Conservation (phyloP, 129 eudicot genomes). For the Saussurea involucrata region DNA sequence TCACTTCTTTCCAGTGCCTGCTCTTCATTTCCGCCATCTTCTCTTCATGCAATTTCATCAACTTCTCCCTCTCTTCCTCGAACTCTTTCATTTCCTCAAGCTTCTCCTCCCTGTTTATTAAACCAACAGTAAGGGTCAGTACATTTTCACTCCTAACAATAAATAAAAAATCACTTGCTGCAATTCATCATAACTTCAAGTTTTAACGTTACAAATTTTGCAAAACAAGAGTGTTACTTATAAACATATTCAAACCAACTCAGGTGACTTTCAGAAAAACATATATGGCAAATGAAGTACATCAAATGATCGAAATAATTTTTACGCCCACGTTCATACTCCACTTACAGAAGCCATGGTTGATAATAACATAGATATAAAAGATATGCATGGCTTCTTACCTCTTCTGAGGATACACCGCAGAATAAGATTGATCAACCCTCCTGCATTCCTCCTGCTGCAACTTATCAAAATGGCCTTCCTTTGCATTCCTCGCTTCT, state of each 20-base stretch:
- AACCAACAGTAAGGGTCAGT: neutral
- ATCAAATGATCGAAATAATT: neutral
- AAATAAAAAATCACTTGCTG: neutral
- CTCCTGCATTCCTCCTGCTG: constrained; percentile 54
- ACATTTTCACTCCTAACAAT: neutral
- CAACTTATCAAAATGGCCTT: constrained; percentile 56
- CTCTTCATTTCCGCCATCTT: constrained; percentile 43
- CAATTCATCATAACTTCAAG: neutral
- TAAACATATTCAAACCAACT: no score
- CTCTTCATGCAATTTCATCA: constrained; percentile 39
- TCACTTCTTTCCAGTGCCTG: constrained; percentile 44
- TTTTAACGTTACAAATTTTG: no score
- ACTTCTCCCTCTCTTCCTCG: constrained; percentile 45
- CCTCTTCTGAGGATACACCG: constrained; percentile 39
- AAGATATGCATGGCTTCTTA: constrained; percentile 7
- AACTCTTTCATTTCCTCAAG: constrained; percentile 50
- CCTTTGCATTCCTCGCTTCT: constrained; percentile 52
- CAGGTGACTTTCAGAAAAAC: no score
- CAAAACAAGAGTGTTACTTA: no score
- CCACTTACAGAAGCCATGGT: neutral
- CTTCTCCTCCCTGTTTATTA: constrained; percentile 36
- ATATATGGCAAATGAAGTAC: neutral
- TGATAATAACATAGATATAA: neutral
- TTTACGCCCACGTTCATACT: neutral
- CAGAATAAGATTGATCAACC: constrained; percentile 26